Base-by-base conservation (phyloP, 768 basidiomycete species). In the Boletus subcaerulescens region DNA sequence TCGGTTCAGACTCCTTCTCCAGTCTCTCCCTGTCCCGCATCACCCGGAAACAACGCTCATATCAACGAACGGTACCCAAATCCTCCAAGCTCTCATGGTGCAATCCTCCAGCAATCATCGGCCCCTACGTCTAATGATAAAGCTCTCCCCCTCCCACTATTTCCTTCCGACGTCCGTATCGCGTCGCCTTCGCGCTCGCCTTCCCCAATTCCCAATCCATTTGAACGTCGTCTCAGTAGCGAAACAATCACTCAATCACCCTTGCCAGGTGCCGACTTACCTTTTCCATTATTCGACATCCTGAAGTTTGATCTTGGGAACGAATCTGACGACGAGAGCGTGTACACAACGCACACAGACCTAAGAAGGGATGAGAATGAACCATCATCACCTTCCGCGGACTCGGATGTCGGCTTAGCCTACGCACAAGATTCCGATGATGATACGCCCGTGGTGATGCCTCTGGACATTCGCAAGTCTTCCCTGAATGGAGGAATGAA, bases 171-270 rank as follows among this genome's bases (percentile, higher is more conserved):
- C 26, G 53, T 71, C 29, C 63, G 61, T 52, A 63, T 74, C 38
- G 71, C 62, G 18, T 68, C 65, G 5, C 60, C 68, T 35, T 63
- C 73, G 3, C 64, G 58, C 31, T 60, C 65, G n/a, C 69, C 67
- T 48, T 71, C 70, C 9, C 67, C 65, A 1, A 67, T 97, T 90
- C 93, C 96, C 87, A 80, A 91, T 91, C 66, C 96, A 87, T 68
- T 96, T 86, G 65, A 80, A 85, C 73, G 91, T 91, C 73, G 93
- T 91, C 70, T 98, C 86, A 73, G 96, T 92, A 68, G 95, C 89
- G 70, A 60, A 60, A 73, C 66, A 10, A 54, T 57, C 15, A 48
- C 57, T n/a, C 64, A 63, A 41, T 63, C 63, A 8, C 62, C 67
- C 11, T 60, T 63, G 42, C 53, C 65, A 5, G 58, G 49, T 24